These are phyloP conservation scores for Lasiodiplodia sp. DNA, from an alignment of 2,329 filamentous ascomycete species.

Conservation along the genomic window DNA sequence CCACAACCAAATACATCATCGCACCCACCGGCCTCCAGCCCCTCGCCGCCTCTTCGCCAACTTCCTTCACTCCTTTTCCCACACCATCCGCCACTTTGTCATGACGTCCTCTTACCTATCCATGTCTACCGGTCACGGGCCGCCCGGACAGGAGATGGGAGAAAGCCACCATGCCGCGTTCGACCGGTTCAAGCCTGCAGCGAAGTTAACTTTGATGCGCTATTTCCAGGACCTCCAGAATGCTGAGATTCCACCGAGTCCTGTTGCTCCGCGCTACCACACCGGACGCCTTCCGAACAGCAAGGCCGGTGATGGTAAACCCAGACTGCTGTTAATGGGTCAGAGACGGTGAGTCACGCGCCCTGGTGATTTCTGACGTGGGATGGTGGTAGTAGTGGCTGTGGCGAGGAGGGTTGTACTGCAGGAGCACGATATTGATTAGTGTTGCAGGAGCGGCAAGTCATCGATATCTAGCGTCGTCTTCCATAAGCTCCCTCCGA, in stretches of 20 bases:
- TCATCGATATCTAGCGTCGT: constrained; percentile 98
- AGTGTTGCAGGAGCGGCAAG: constrained; percentile 80
- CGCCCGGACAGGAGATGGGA: constrained; percentile 32
- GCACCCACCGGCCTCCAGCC: constrained; percentile 4
- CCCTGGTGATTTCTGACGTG: constrained; percentile 8
- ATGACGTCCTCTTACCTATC: constrained; percentile 41
- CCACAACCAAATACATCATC: constrained; percentile 29
- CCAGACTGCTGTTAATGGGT: constrained; percentile 90
- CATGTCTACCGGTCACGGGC: constrained; percentile 37
- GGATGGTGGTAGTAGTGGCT: constrained; percentile 11
- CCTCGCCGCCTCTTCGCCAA: constrained; percentile 9
- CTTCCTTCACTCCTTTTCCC: constrained; percentile 42
- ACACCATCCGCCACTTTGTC: constrained; percentile 36
- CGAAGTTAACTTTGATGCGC: constrained; percentile 52
- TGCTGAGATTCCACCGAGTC: constrained; percentile 48
- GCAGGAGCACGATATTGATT: constrained; percentile 22
- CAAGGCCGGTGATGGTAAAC: constrained; percentile 70
- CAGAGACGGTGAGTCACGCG: constrained; percentile 76
- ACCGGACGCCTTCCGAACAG: constrained; percentile 55
- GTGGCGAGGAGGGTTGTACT: constrained; percentile 12
- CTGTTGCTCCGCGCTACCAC: constrained; percentile 49
- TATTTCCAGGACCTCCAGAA: constrained; percentile 53
- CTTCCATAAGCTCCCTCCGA: constrained; percentile 97
- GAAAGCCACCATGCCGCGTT: constrained; percentile 38
- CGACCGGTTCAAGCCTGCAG: constrained; percentile 46